phyloP scores from a whole-genome alignment of 177 flowering plant genomes.

The Telopea speciosissima region DNA sequence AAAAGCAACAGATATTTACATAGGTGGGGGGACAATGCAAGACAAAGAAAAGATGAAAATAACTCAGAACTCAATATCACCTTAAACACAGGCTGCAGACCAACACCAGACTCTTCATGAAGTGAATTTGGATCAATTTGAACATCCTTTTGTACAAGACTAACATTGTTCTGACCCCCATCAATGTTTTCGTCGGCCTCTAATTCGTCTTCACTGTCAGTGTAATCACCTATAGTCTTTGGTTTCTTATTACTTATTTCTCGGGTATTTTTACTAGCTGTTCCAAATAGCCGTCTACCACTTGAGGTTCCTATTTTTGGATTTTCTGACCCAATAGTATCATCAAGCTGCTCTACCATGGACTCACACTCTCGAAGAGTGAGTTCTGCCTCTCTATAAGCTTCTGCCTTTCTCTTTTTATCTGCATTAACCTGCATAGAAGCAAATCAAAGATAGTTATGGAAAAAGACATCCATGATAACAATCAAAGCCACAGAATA shows the following conservation, averaged over 20 bases:
- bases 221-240: conserved; percentile 30
- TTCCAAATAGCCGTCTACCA: conserved; percentile 80
- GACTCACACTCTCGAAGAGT: conserved; percentile 76
- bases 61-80: conserved; percentile 27
- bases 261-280: conserved; percentile 29
- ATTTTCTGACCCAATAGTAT: conserved; percentile 22
- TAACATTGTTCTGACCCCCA: conserved; percentile 14
- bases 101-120: conserved; percentile 34
- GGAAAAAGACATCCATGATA: neutral
- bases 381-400: conserved; percentile 60
- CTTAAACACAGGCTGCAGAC: conserved; percentile 45
- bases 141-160: conserved; percentile 28
- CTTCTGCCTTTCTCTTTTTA: conserved; percentile 63
- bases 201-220: conserved; percentile 60
- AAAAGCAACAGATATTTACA: conserved; percentile 1
- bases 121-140: conserved; percentile 31
- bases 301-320: conserved; percentile 22
- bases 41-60: neutral
- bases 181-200: conserved; percentile 34
- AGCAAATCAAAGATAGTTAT: conserved; percentile 8
- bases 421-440: conserved; percentile 57
- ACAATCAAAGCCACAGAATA: no score
- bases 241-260: conserved; percentile 21
- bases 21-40: neutral
- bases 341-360: conserved; percentile 41